Evolutionary conservation across 768 basidiomycete species (phyloP).

Genomic region (Agrocybe pediades): DNA sequence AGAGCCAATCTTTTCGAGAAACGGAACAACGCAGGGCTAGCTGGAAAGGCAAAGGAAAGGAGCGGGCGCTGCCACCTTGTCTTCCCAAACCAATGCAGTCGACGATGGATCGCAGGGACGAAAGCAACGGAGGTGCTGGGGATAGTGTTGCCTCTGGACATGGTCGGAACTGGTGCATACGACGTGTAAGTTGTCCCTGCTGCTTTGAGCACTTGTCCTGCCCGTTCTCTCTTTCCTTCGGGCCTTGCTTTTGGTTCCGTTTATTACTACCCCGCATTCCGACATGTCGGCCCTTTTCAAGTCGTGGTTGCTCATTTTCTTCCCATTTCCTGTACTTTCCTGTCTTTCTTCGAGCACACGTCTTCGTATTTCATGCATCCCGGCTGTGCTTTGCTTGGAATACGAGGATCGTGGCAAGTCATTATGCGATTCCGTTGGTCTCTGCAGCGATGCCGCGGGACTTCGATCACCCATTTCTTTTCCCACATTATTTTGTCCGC

Average conservation of each 20-base stretch:
- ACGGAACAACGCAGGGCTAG: not conserved
- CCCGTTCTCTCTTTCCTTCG: not conserved
- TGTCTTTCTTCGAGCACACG: not conserved
- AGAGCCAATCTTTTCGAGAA: not conserved
- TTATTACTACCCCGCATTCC: slow-evolving; percentile 1
- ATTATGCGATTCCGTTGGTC: no score
- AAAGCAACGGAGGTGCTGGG: slow-evolving; percentile 55
- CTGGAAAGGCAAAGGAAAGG: slow-evolving; percentile 22
- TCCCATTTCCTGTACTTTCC: not conserved
- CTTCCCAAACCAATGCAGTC: no score
- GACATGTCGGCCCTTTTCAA: not conserved
- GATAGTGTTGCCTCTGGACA: slow-evolving; percentile 56
- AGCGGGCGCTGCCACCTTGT: slow-evolving; percentile 3
- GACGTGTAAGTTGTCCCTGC: no score
- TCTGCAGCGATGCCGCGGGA: not conserved
- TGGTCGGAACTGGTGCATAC: slow-evolving; percentile 54
- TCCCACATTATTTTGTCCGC: not conserved
- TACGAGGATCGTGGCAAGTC: no score
- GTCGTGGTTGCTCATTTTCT: not conserved
- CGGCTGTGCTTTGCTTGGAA: no score
- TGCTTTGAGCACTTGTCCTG: no score
- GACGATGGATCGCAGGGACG: slow-evolving; percentile 15
- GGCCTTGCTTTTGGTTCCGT: not conserved
- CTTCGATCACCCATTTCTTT: not conserved
- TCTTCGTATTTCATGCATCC: not conserved